Conservation (phyloP, 1,139 yeast species). For the Geotrichum klebahnii region DNA sequence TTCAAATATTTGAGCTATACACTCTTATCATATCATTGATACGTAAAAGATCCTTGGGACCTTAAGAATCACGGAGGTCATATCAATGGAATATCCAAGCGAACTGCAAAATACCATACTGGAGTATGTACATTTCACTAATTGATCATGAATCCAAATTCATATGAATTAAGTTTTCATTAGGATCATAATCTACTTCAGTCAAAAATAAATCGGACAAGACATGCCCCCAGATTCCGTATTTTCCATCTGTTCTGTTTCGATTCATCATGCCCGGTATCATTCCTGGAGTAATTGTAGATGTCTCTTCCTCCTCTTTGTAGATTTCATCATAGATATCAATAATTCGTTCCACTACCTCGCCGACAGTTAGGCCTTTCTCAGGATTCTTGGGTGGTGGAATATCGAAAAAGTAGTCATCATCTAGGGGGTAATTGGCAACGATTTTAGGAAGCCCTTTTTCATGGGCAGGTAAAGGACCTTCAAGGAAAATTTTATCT, state of each 20-base stretch:
- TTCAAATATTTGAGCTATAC: no score
- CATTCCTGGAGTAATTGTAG: constrained; percentile 3
- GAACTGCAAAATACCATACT: no score
- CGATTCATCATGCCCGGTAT: constrained; percentile 20
- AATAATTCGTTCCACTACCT: constrained; percentile 6
- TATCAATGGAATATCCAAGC: no score
- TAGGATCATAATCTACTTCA: constrained; percentile 2
- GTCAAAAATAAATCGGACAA: constrained; percentile 14
- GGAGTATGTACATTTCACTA: no score
- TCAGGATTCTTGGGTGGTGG: constrained; percentile 2
- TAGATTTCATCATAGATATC: constrained; percentile 15
- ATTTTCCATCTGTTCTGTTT: constrained; percentile 19
- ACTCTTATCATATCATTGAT: no score
- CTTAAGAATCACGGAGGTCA: no score
- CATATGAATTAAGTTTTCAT: constrained; percentile 6
- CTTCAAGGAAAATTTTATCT: no score
- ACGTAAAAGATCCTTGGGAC: no score
- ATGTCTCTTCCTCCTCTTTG: constrained; percentile 12
- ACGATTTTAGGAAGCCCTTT: background rate
- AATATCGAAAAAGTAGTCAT: constrained; percentile 11
- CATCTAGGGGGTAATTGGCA: constrained; percentile 18
- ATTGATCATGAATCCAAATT: constrained; percentile 17
- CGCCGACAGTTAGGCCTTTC: constrained; percentile 11
- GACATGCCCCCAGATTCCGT: constrained; percentile 20
- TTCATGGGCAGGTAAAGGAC: no score